Evolutionary conservation across 768 basidiomycete species (phyloP).

Genomic region (Trametes cinnabarina): DNA sequence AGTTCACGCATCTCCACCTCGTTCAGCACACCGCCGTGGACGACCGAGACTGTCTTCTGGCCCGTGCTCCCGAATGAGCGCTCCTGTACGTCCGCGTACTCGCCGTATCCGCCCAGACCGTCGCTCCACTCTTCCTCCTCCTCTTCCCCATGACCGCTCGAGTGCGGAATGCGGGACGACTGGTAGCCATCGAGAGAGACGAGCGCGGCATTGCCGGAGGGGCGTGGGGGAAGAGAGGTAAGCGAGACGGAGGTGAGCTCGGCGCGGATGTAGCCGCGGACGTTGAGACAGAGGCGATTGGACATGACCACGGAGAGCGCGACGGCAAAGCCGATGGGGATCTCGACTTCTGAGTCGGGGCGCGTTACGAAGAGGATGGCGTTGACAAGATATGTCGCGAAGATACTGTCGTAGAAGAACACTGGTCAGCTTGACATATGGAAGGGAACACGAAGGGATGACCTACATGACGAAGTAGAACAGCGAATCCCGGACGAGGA

Average conservation of each 20-base stretch:
- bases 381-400: constrained; percentile 53
- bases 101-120: neutral
- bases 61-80: neutral
- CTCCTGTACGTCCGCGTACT: neutral
- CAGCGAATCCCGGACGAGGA: constrained; percentile 56
- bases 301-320: constrained; percentile 57
- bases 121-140: neutral
- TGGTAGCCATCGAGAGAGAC: neutral
- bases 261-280: constrained; percentile 36
- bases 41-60: constrained; percentile 8
- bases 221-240: neutral
- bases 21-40: constrained; percentile 22
- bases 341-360: constrained; percentile 36
- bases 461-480: constrained; percentile 57
- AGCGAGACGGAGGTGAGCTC: neutral
- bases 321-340: constrained; percentile 56
- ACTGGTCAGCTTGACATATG: neutral
- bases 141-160: neutral
- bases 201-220: neutral
- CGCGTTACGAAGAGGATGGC: constrained; percentile 29
- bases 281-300: constrained; percentile 56
- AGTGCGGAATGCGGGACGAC: neutral
- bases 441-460: neutral
- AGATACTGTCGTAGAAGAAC: constrained; percentile 39
- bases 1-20: constrained; percentile 37